Evolutionary conservation across 345 rosid genomes (phyloP).

Genomic region (Brassica juncea): DNA sequence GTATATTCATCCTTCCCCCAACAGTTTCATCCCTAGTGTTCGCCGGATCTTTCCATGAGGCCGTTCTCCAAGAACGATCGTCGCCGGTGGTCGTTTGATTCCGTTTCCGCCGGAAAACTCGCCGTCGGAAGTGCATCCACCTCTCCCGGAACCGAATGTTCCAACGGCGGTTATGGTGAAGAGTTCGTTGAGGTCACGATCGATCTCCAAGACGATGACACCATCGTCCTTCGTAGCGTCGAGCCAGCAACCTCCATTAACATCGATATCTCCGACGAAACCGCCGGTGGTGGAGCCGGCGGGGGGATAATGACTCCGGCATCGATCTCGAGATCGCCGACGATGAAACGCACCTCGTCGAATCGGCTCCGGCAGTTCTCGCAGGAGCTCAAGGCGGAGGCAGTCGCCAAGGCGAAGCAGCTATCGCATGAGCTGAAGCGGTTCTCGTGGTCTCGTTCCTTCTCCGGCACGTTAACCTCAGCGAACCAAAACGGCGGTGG

Average conservation of each 20-base stretch:
- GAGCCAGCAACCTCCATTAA: constrained; percentile 74
- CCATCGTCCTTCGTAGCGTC: constrained; percentile 84
- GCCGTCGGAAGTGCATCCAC: constrained; percentile 44
- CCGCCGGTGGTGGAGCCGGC: constrained; percentile 14
- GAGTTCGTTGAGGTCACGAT: constrained; percentile 94
- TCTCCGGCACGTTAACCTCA: constrained; percentile 43
- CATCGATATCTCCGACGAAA: constrained; percentile 41
- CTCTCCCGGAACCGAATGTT: constrained; percentile 59
- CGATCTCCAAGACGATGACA: constrained; percentile 90
- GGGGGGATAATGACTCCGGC: constrained; percentile 42
- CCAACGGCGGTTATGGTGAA: constrained; percentile 51
- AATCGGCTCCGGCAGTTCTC: constrained; percentile 67
- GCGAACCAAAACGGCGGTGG: constrained; percentile 36
- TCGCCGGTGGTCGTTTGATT: constrained; percentile 90
- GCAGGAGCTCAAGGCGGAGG: constrained; percentile 93
- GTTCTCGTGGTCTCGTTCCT: constrained; percentile 74
- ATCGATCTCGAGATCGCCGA: constrained; percentile 68
- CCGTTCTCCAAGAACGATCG: constrained; percentile 61
- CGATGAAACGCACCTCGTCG: constrained; percentile 70
- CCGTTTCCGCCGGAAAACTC: constrained; percentile 54
- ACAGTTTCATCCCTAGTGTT: background rate
- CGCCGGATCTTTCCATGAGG: constrained; percentile 45
- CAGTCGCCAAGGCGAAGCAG: constrained; percentile 87
- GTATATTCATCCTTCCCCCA: constrained; percentile 22
- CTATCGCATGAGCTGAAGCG: constrained; percentile 74